phyloP scores from a whole-genome alignment of 2,329 filamentous ascomycete species.

The Claviceps sp. region DNA sequence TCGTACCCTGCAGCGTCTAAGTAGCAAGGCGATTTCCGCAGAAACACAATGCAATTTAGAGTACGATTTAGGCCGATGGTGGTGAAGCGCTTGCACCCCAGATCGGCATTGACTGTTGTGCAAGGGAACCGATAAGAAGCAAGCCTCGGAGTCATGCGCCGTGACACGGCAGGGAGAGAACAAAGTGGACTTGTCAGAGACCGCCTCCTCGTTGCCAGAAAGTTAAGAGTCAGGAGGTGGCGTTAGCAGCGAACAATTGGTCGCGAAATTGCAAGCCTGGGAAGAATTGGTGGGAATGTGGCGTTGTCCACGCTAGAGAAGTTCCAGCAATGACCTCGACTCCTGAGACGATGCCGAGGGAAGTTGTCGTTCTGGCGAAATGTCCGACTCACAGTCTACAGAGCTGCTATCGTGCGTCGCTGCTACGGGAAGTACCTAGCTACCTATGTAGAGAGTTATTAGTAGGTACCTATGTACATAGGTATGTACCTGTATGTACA shows the following conservation, averaged over 20 bases:
- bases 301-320: neutral
- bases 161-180: neutral
- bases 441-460: no score
- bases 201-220: neutral
- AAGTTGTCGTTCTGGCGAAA: neutral
- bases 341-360: neutral
- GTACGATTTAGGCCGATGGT: neutral
- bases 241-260: neutral
- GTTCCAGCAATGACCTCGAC: neutral
- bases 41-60: neutral
- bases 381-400: neutral
- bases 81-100: neutral
- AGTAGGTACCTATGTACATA: no score
- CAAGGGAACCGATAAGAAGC: neutral
- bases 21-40: neutral
- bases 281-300: neutral
- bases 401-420: neutral
- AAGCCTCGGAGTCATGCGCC: neutral
- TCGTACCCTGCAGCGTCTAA: neutral
- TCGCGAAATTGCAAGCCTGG: neutral
- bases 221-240: neutral
- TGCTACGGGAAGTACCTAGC: no score
- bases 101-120: neutral
- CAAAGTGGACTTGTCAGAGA: neutral
- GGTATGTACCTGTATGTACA: neutral